These are phyloP conservation scores for Leishmania guyanensis DNA, from an alignment of 208 protist genomes.

Conservation along the genomic window DNA sequence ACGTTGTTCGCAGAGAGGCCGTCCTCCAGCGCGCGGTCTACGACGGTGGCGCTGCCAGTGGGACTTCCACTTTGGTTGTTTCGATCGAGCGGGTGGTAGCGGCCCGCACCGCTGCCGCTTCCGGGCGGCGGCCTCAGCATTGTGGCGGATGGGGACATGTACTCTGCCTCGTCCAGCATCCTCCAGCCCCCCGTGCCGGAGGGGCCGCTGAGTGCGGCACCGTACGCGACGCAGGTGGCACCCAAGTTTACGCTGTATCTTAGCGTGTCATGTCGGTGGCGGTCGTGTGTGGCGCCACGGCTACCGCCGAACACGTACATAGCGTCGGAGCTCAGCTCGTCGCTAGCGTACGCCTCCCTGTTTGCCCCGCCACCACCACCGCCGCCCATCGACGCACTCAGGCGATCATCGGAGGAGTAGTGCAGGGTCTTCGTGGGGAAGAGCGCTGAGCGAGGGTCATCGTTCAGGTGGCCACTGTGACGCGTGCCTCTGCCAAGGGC, in stretches of 20 bases:
- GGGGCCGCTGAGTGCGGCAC: background rate
- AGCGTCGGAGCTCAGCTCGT: background rate
- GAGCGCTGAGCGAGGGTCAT: slow-evolving; percentile 2
- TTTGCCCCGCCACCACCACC: background rate
- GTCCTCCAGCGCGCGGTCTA: slow-evolving; percentile 17
- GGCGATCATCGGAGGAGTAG: background rate
- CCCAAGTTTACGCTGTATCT: slow-evolving; percentile 8
- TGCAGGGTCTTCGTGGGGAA: background rate
- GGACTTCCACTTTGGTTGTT: background rate
- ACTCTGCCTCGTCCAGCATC: background rate
- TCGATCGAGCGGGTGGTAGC: background rate
- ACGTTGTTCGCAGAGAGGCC: slow-evolving; percentile 26
- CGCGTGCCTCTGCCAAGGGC: background rate
- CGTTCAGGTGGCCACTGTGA: background rate
- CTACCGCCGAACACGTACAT: background rate
- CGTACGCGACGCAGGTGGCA: background rate
- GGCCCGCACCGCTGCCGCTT: background rate
- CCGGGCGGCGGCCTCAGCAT: background rate
- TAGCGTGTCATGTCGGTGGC: slow-evolving; percentile 6
- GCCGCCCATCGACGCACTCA: background rate
- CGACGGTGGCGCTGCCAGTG: background rate
- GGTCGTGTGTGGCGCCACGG: background rate
- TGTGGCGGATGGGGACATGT: background rate
- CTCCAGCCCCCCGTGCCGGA: background rate
- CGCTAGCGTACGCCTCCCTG: background rate